Evolutionary conservation across 2,329 filamentous ascomycete species (phyloP), one percentile per base, ranked within the genome.

Genomic region (Ascochyta clinopodiicola): DNA sequence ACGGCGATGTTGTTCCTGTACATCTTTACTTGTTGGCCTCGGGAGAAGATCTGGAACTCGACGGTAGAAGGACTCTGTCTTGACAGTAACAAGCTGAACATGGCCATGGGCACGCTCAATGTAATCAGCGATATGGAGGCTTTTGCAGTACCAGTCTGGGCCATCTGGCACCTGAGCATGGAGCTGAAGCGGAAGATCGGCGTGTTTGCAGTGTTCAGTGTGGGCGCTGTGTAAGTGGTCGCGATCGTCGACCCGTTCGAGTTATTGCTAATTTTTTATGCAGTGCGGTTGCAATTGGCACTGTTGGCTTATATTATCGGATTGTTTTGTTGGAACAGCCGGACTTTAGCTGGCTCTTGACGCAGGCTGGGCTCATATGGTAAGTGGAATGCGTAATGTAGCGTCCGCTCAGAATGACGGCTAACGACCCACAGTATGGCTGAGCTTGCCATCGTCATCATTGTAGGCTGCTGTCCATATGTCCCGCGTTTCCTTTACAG

Each of bases 121-220:
- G 12, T 15, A 12, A 34, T 60, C 24, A 42, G 40, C 3, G 63
- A 66, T 31, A 19, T 64, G 7, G 57, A 66, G 43, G 61, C 63
- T 4, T 59, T 64, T 2, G 10, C 56, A 9, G 56, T 66, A 27
- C 59, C 61, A 5, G 51, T 39, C 1, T 59, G 49, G 56, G 56
- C 55, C 2, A 49, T 59, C 22, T 63, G 56, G 51, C 44, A 52
- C 19, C 32, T 61, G 27, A 46, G 44, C 6, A 56, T 60, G 36
- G 40, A 57, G 15, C 4, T 60, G 7, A 43, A 44, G 47, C 57
- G 40, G 36, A 63, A 63, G 44, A 13, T 61, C 6, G 40, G 43
- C 6, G 51, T 62, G 54, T 31, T 31, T 34, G 31, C 13, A 4
- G 6, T 34, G 5, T 34, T 34, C 12, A 13, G 13, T 15, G 31